These are phyloP conservation scores for Eragrostis tef DNA, from an alignment of 202 grass and related monocot genomes.

Conservation along the genomic window DNA sequence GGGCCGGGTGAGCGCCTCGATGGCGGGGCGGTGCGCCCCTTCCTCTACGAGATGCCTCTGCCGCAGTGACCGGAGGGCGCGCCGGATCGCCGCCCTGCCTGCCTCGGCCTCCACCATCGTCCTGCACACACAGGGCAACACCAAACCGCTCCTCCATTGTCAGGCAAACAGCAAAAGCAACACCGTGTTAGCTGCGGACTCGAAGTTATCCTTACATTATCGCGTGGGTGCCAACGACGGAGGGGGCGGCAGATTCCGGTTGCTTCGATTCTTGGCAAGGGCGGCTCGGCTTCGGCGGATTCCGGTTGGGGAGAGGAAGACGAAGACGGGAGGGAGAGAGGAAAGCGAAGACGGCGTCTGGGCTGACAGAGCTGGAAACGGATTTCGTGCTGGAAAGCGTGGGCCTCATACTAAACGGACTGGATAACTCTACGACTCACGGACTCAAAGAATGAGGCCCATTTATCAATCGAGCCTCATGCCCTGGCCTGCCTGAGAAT, in stretches of 20 bases:
- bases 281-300: background rate
- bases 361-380: too few relatives aligned
- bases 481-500: too few relatives aligned
- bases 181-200: background rate
- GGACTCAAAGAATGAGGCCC: too few relatives aligned
- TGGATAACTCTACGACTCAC: too few relatives aligned
- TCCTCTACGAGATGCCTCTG: conserved; percentile 73
- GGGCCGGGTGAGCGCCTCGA: conserved; percentile 72
- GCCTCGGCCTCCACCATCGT: conserved; percentile 62
- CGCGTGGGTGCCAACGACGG: background rate
- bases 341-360: too few relatives aligned
- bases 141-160: conserved; percentile 15
- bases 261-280: conserved; percentile 36
- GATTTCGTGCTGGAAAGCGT: too few relatives aligned
- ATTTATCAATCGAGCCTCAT: too few relatives aligned
- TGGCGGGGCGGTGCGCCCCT: conserved; percentile 75
- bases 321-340: too few relatives aligned
- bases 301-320: background rate
- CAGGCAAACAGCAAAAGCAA: conserved; percentile 29
- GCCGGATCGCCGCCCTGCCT: conserved; percentile 63
- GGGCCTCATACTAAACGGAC: too few relatives aligned
- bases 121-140: conserved; percentile 59
- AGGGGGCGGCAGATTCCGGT: conserved; percentile 23
- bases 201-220: conserved; percentile 25
- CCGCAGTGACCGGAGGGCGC: conserved; percentile 56